Evolutionary conservation across 495 filamentous ascomycete genomes (phyloP), one percentile per base, ranked within the genome.

Genomic region (Astrothelium macrocarpum): DNA sequence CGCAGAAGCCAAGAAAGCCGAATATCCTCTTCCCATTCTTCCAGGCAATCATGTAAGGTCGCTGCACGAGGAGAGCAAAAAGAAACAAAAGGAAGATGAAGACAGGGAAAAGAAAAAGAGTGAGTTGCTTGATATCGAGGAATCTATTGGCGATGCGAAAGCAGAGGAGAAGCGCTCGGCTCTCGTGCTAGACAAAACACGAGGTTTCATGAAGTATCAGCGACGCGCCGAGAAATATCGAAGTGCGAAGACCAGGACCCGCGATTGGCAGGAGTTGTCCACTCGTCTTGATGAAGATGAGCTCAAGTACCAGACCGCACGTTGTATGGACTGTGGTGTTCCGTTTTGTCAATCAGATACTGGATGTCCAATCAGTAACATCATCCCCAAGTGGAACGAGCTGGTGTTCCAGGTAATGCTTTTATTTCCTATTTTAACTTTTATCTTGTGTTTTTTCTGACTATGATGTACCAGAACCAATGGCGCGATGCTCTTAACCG

Each of bases 271-370:
- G 29, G 94, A 99, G 77, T 81, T 99, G 26, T 95, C 90, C 39
- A 84, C 83, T 71, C 87, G 94, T 46, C 82, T 99, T 34, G 90
- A 88, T 66, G 94, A 97, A 74, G 95, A 99, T 71, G 94, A 96
- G 78, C 84, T 99, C 66, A 99, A 99, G 80, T 97, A 96, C 74
- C 94, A 99, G 78, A 89, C 94, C 16, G 94, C 94, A 63, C 90
- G 94, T 69, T 99, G 94, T 79, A 99, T 99, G 94, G 94, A 99
- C 81, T 99, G 94, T 68, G 94, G 94, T 85, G 92, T 99, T 71
- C 94, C 94, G 2, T 99, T 99, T 82, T 99, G 94, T 71, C 94
- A 99, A 74, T 96, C 91, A 10, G 94, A 99, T 67, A 90, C 90
- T 65, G 94, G 94, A 59, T 99, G 94, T 75, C 94, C 94, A 0